Conservation (phyloP, 495 filamentous ascomycete species). For the Trichoderma erinaceum region DNA sequence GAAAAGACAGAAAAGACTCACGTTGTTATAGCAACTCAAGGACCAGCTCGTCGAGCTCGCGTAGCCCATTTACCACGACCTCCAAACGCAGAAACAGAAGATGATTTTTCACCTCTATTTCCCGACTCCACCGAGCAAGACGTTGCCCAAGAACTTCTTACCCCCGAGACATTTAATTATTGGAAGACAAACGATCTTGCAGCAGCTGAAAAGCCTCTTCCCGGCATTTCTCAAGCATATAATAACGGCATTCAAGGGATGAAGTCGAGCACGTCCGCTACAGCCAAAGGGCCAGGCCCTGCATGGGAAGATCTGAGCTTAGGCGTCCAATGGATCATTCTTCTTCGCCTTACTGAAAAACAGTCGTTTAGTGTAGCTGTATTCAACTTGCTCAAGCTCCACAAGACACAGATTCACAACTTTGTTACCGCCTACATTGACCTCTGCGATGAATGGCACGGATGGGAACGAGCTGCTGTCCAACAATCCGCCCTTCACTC, state of each 20-base stretch:
- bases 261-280: neutral
- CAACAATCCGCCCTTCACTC: too few species aligned
- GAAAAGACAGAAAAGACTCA: too few species aligned
- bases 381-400: neutral
- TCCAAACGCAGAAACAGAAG: neutral
- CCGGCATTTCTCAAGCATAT: neutral
- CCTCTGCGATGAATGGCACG: neutral
- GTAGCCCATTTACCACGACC: conserved; percentile 1
- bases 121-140: neutral
- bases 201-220: neutral
- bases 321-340: neutral
- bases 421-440: neutral
- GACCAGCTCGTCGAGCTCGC: neutral
- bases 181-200: neutral
- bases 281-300: neutral
- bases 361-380: neutral
- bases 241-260: neutral
- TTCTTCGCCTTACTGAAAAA: neutral
- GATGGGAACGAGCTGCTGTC: neutral
- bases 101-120: neutral
- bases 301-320: neutral
- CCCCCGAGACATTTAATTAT: neutral
- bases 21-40: too few species aligned
- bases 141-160: neutral
- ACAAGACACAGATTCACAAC: neutral